These are phyloP conservation scores for Trichoderma arundinaceum DNA, from an alignment of 2,329 filamentous ascomycete species.

Conservation along the genomic window DNA sequence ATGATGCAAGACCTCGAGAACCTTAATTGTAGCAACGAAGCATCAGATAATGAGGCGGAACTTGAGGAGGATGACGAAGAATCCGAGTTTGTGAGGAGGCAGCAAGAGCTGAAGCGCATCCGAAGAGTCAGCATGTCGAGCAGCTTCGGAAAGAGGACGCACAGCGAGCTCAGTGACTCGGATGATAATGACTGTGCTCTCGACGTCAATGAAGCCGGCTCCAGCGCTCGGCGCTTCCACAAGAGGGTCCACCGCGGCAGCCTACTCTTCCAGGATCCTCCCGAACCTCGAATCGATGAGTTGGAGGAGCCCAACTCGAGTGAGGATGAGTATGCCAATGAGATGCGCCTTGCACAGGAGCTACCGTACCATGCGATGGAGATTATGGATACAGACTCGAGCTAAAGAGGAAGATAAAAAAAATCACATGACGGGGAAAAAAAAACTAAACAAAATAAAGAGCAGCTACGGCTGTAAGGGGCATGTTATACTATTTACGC, in stretches of 20 bases:
- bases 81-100: constrained; percentile 47
- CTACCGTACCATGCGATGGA: constrained; percentile 58
- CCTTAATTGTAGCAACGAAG: constrained; percentile 52
- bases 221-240: constrained; percentile 55
- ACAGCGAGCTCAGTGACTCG: constrained; percentile 60
- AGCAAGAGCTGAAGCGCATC: constrained; percentile 51
- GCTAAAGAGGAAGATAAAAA: constrained; percentile 30
- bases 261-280: constrained; percentile 57
- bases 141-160: constrained; percentile 60
- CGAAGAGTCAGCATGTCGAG: constrained; percentile 58
- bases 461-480: not conserved
- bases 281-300: constrained; percentile 58
- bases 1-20: constrained; percentile 54
- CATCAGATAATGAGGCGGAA: constrained; percentile 45
- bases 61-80: constrained; percentile 43
- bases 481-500: constrained; percentile 15
- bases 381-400: constrained; percentile 57
- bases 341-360: constrained; percentile 53
- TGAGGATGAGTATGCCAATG: constrained; percentile 51
- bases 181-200: constrained; percentile 50
- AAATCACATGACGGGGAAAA: not conserved
- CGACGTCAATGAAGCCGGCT: constrained; percentile 52
- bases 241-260: constrained; percentile 55
- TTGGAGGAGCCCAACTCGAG: constrained; percentile 58
- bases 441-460: not conserved